Percentiles rank a stretch among this genome's conserved stretches.
Conservation (phyloP, 148 eudicot genomes). For the Dysphania ambrosioides region DNA sequence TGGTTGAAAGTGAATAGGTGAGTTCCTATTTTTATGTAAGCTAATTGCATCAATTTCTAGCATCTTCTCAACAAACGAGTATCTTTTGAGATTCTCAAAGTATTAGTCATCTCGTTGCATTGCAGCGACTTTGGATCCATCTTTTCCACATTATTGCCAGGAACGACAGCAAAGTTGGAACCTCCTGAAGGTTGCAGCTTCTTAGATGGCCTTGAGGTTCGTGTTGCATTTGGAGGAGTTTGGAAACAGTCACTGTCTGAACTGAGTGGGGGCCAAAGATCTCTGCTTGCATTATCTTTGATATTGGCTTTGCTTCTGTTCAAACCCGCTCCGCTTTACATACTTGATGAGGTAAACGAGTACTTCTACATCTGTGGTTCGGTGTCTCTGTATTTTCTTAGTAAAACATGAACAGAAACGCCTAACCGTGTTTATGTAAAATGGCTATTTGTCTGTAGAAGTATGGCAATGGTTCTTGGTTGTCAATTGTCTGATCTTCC, state of each 20-base stretch:
- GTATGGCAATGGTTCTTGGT: background rate
- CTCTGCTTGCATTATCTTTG: conserved; percentile 87
- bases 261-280: conserved; percentile 97
- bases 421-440: background rate
- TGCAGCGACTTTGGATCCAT: conserved; percentile 93
- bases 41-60: background rate
- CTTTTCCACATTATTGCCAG: conserved; percentile 92
- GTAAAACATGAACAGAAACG: background rate
- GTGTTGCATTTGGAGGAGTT: conserved; percentile 96
- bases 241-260: conserved; percentile 98
- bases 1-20: conserved; percentile 92
- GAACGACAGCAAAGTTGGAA: conserved; percentile 94
- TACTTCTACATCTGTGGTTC: background rate
- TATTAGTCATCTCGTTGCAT: conserved; percentile 20
- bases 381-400: background rate
- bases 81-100: background rate
- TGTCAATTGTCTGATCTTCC: background rate
- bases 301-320: conserved; percentile 91
- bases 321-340: conserved; percentile 97
- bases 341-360: conserved; percentile 78
- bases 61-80: background rate
- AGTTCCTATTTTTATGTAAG: conserved; percentile 21
- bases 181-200: conserved; percentile 95
- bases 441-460: background rate
- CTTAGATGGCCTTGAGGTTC: conserved; percentile 95